These are phyloP conservation scores for Coprinopsis marcescibilis DNA, from an alignment of 768 basidiomycete species.

Conservation along the genomic window DNA sequence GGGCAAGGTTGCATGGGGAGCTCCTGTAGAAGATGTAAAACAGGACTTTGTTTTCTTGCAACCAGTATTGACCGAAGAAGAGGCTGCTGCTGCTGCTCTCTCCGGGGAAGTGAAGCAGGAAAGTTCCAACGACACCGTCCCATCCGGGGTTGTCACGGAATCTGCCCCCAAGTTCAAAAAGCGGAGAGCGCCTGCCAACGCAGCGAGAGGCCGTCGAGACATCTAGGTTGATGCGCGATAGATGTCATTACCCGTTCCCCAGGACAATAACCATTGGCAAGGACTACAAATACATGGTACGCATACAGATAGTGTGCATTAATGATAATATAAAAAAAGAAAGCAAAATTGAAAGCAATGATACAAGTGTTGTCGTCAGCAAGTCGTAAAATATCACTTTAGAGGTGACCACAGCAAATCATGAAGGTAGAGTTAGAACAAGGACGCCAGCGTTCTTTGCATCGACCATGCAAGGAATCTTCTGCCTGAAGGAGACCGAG, in stretches of 20 bases:
- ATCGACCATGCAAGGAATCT: slow-evolving; percentile 67
- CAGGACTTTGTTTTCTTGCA: too few relatives aligned
- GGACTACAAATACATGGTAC: slow-evolving; percentile 2
- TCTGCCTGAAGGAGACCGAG: slow-evolving; percentile 38
- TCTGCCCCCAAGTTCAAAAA: slow-evolving; percentile 26
- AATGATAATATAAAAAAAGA: neutral
- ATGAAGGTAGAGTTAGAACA: slow-evolving; percentile 33
- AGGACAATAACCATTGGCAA: neutral
- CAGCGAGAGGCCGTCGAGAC: slow-evolving; percentile 25
- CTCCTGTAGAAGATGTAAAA: too few relatives aligned
- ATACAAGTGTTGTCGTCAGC: too few relatives aligned
- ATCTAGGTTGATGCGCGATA: slow-evolving; percentile 14
- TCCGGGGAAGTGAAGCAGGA: slow-evolving; percentile 13
- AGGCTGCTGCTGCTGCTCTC: slow-evolving; percentile 5
- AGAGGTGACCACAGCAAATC: too few relatives aligned
- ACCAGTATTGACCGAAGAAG: slow-evolving; percentile 12
- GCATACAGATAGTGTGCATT: neutral
- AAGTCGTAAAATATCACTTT: too few relatives aligned
- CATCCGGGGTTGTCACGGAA: slow-evolving; percentile 11
- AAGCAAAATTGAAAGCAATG: too few relatives aligned
- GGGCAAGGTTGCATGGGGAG: too few relatives aligned
- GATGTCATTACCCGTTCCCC: neutral
- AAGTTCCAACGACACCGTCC: neutral
- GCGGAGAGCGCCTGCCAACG: slow-evolving; percentile 22
- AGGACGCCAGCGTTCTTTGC: slow-evolving; percentile 72